These are phyloP conservation scores for Metschnikowia koreensis DNA, from an alignment of 805 yeast species.

Conservation along the genomic window DNA sequence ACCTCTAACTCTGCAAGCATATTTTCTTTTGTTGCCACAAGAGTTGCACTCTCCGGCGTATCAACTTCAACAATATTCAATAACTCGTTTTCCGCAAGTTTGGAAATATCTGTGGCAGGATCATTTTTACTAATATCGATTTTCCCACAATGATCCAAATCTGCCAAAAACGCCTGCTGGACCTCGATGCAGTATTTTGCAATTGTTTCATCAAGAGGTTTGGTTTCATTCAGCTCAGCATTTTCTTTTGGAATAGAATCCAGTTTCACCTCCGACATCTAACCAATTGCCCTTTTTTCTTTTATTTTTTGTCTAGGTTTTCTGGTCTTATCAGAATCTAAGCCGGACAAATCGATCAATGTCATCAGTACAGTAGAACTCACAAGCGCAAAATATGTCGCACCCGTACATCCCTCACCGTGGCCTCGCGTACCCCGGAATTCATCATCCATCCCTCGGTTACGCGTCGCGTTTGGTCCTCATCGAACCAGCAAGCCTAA, in stretches of 20 bases:
- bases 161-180: background rate
- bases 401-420: background rate
- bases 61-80: background rate
- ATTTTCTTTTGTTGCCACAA: background rate
- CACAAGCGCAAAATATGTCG: background rate
- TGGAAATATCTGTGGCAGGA: background rate
- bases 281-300: background rate
- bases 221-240: background rate
- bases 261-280: background rate
- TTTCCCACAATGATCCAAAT: background rate
- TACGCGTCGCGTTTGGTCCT: background rate
- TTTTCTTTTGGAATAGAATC: background rate
- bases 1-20: background rate
- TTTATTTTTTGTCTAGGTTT: no score
- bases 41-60: background rate
- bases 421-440: constrained; percentile 1
- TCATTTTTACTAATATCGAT: background rate
- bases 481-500: background rate
- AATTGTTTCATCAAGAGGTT: background rate
- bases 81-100: background rate
- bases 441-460: background rate
- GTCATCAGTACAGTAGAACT: background rate
- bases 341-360: background rate
- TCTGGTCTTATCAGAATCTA: background rate
- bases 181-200: background rate